Base-by-base conservation (phyloP, 2,329 filamentous ascomycete species). In the Fusarium sp. region DNA sequence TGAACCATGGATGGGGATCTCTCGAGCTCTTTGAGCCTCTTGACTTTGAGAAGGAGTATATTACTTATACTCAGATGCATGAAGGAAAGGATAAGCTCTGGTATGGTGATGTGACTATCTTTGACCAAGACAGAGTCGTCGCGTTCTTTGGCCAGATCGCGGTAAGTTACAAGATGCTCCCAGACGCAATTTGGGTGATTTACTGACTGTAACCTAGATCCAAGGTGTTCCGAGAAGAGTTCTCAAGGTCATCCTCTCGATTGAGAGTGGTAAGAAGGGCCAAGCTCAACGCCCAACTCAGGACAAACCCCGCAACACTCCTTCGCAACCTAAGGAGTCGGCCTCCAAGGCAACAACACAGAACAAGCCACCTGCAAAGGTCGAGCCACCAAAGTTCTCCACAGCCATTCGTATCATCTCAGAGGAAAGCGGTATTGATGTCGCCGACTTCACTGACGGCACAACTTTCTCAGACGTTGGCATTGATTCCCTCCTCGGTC, bases 401-500 rank as follows among this genome's bases (percentile, higher is more conserved):
- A 75, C 60, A 0, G 72, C 72, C 1, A 23, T 74, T 0, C 32
- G 49, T 0, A 74, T 74, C 26, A 73, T 74, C 18, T 67, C 72
- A 0, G 72, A 74, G 7, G 72, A 74, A n/a, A 74, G 72, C 7
- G 72, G 72, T 0, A 52, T 74, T 5, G 70, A 70, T 2, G 15
- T 70, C 2, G 45, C 67, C 49, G 88, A 90, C 74, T 80, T 90
- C 5, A 85, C 82, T 2, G 87, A 90, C 71, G 85, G 86, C 69
- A 86, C 87, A 15, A 84, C 82, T 48, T 89, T 90, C 73, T 79
- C 83, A 6, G 87, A 90, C 67, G 81, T 90, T 5, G 88, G 88
- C 27, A 85, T 89, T 18, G 88, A 91, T 74, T 90, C 88, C 3
- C 82, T 91, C n/a, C 87, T 90, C 81, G 84, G 86, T 3, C 79